phyloP scores from a whole-genome alignment of 768 basidiomycete genomes.

The Lactarius hatsudake region DNA sequence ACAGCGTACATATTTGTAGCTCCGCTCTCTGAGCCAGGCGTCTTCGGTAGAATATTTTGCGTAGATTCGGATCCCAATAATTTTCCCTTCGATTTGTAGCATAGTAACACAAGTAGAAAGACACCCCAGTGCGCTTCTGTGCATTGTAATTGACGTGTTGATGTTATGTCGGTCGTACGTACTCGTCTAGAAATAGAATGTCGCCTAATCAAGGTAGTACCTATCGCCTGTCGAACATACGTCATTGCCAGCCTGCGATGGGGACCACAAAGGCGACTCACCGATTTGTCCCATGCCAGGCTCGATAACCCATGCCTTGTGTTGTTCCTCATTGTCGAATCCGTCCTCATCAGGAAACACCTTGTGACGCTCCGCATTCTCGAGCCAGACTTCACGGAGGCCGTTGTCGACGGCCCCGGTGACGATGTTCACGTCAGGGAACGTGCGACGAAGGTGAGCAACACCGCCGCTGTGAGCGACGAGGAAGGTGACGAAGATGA shows the following conservation, averaged over 20 bases:
- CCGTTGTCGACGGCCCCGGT: slow-evolving; percentile 80
- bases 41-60: background rate
- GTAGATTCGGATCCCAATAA: background rate
- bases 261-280: slow-evolving; percentile 33
- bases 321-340: slow-evolving; percentile 39
- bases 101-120: background rate
- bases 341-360: slow-evolving; percentile 33
- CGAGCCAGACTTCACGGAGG: slow-evolving; percentile 72
- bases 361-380: slow-evolving; percentile 45
- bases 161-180: background rate
- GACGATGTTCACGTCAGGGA: slow-evolving; percentile 81
- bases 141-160: background rate
- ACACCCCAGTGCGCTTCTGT: background rate
- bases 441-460: slow-evolving; percentile 72
- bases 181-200: background rate
- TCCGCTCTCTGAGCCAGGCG: background rate
- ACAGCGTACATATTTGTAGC: background rate
- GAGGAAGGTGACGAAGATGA: slow-evolving; percentile 88
- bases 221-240: slow-evolving; percentile 36
- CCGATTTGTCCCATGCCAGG: slow-evolving; percentile 91
- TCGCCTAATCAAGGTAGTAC: slow-evolving; percentile 36
- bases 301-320: slow-evolving; percentile 76
- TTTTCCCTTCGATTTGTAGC: slow-evolving; percentile 5
- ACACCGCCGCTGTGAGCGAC: slow-evolving; percentile 82
- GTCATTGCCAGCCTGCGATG: background rate